Percentiles rank a stretch among this genome's conserved stretches.
phyloP scores from a whole-genome alignment of 768 basidiomycete species.

The Pulveroboletus ravenelii region DNA sequence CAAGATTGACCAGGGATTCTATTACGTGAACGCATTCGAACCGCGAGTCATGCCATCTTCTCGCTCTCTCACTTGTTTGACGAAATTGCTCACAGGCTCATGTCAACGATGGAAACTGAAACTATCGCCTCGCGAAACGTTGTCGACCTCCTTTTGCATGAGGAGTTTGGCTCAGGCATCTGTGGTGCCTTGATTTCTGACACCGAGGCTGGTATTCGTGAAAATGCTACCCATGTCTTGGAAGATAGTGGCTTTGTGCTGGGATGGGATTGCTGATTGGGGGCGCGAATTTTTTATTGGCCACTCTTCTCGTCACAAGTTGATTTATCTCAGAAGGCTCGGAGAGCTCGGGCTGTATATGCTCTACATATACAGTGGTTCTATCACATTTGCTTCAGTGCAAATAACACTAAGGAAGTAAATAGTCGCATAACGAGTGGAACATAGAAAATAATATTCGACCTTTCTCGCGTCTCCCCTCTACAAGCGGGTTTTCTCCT shows the following conservation, averaged over 20 bases:
- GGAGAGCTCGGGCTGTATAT: neutral
- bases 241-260: conserved; percentile 46
- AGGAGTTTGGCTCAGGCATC: conserved; percentile 67
- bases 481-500: neutral
- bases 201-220: conserved; percentile 11
- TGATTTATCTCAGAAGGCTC: neutral
- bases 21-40: conserved; percentile 92
- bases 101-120: conserved; percentile 94
- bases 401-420: neutral
- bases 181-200: conserved; percentile 47
- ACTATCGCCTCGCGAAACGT: conserved; percentile 79
- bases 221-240: conserved; percentile 9
- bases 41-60: conserved; percentile 48
- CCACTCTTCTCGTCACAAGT: neutral
- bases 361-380: neutral
- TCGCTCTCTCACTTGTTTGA: neutral
- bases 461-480: neutral
- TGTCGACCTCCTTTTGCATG: conserved; percentile 71
- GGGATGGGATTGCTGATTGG: conserved; percentile 69
- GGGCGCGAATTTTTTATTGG: neutral
- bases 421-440: neutral
- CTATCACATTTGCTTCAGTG: neutral
- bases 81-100: conserved; percentile 44
- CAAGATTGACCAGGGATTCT: conserved; percentile 71
- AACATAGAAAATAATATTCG: neutral